Conservation (phyloP, 2,329 filamentous ascomycete genomes). For the Exserohilum turcica region DNA sequence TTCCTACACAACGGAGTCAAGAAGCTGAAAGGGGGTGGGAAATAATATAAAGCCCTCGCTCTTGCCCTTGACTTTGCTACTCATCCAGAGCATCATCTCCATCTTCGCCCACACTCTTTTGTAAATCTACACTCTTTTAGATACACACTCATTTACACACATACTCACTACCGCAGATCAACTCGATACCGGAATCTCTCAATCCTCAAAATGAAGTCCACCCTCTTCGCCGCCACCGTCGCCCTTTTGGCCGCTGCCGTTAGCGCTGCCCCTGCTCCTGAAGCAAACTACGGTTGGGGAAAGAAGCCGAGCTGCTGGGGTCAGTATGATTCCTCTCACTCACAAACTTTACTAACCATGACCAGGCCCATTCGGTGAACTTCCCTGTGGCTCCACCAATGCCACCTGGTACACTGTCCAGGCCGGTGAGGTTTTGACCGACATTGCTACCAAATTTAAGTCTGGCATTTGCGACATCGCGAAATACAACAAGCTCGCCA, state of each 20-base stretch:
- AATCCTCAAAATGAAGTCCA: constrained; percentile 1
- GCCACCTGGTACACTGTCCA: background rate
- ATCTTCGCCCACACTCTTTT: no score
- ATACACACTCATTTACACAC: background rate
- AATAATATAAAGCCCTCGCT: no score
- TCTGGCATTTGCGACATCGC: constrained; percentile 5
- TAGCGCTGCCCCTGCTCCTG: background rate
- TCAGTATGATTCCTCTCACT: no score
- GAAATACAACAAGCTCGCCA: background rate
- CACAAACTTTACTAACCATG: background rate
- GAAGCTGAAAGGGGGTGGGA: no score
- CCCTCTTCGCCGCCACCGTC: background rate
- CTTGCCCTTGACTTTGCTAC: no score
- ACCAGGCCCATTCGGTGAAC: background rate
- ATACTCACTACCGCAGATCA: background rate
- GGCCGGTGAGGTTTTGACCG: background rate
- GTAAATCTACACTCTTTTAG: no score
- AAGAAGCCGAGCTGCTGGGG: no score
- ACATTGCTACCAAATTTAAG: background rate
- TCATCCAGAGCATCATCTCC: no score
- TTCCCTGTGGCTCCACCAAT: background rate
- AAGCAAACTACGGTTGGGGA: background rate
- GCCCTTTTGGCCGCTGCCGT: constrained; percentile 1
- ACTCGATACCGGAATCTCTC: background rate
- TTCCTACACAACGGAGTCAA: no score